These are phyloP conservation scores for Termitomyces sp. DNA, from an alignment of 768 basidiomycete species.

Conservation along the genomic window DNA sequence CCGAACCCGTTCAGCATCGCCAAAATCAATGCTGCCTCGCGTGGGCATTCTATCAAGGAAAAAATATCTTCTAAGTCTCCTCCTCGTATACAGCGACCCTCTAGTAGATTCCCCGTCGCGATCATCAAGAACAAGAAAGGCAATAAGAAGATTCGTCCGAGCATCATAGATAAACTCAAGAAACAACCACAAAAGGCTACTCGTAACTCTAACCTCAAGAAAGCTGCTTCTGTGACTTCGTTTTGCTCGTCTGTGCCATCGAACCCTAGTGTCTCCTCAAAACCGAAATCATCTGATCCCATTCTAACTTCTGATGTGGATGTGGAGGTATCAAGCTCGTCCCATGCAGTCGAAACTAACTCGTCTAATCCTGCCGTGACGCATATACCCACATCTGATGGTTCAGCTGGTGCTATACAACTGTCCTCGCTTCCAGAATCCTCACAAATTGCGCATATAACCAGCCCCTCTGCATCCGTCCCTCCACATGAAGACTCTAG, in stretches of 20 bases:
- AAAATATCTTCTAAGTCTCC: not conserved
- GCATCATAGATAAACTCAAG: constrained; percentile 42
- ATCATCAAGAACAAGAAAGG: not conserved
- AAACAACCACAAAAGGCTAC: constrained; percentile 25
- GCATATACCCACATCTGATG: not conserved
- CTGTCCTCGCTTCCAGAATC: not conserved
- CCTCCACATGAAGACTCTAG: not conserved
- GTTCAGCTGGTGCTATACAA: not conserved
- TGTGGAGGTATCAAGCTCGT: not conserved
- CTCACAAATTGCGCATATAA: not conserved
- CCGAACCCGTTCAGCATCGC: constrained; percentile 82
- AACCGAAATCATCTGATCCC: not conserved
- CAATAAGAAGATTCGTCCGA: constrained; percentile 1
- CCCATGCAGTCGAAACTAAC: not conserved
- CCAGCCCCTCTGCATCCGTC: not conserved
- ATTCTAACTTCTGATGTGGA: not conserved
- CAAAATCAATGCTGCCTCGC: constrained; percentile 65
- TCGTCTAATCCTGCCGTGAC: not conserved
- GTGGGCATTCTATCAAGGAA: constrained; percentile 16
- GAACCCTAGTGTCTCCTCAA: not conserved
- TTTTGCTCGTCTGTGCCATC: not conserved
- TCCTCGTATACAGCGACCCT: not conserved
- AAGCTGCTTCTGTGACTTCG: not conserved
- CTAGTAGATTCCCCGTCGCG: not conserved
- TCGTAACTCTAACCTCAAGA: not conserved